These are phyloP conservation scores for Ehretia macrophylla DNA, from an alignment of 257 asterid genomes.

Conservation along the genomic window DNA sequence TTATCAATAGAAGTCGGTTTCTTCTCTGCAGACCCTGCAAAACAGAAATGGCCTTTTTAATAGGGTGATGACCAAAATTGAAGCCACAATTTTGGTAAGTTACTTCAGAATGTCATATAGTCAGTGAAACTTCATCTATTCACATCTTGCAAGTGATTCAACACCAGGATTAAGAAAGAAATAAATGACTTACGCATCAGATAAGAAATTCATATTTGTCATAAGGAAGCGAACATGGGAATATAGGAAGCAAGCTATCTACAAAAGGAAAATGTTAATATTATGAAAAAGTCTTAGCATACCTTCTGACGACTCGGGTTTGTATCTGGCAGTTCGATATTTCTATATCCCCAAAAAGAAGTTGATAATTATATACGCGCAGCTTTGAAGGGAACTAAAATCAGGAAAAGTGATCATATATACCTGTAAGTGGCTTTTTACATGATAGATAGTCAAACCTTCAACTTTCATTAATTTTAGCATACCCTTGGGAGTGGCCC, in stretches of 20 bases:
- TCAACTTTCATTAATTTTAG: slow-evolving; percentile 80
- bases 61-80: slow-evolving; percentile 8
- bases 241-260: background rate
- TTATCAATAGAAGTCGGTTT: slow-evolving; percentile 56
- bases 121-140: too few relatives aligned
- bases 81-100: too few relatives aligned
- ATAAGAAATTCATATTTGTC: too few relatives aligned
- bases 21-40: slow-evolving; percentile 69
- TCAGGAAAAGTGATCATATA: slow-evolving; percentile 10
- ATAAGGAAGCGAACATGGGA: too few relatives aligned
- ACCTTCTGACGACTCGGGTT: slow-evolving; percentile 86
- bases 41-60: slow-evolving; percentile 5
- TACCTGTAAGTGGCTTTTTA: slow-evolving; percentile 91
- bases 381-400: slow-evolving; percentile 10
- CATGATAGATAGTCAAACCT: slow-evolving; percentile 79
- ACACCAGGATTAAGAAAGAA: too few relatives aligned
- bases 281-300: slow-evolving; percentile 7
- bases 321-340: slow-evolving; percentile 87
- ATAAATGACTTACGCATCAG: too few relatives aligned
- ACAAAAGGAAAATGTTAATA: slow-evolving; percentile 10
- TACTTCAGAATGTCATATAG: too few relatives aligned
- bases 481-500: slow-evolving; percentile 94
- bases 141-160: too few relatives aligned
- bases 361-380: slow-evolving; percentile 15
- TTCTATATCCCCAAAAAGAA: slow-evolving; percentile 52